Percentiles rank a stretch among this genome's conserved stretches.
phyloP scores from a whole-genome alignment of 225 moss, liverwort and hornwort genomes.

The Antitrichia curtipendula region DNA sequence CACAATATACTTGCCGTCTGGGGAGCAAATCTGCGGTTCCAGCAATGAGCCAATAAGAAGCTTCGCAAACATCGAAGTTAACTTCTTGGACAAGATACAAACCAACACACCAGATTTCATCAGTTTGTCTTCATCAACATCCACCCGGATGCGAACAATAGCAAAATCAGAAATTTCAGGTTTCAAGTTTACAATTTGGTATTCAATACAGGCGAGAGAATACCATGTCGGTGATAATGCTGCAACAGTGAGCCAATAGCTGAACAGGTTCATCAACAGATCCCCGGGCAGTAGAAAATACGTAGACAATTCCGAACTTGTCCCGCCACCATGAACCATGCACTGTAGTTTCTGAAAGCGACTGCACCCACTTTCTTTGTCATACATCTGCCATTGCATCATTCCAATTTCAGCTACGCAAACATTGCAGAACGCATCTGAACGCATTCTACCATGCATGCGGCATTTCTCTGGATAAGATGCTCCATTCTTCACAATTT shows the following conservation, averaged over 20 bases:
- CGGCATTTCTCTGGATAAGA: not conserved
- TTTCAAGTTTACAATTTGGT: not conserved
- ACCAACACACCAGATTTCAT: not conserved
- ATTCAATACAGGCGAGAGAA: not conserved
- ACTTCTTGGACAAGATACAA: not conserved
- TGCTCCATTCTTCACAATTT: not conserved
- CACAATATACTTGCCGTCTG: slow-evolving; percentile 65
- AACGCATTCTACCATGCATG: not conserved
- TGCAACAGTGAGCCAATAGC: slow-evolving; percentile 92
- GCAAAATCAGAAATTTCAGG: not conserved
- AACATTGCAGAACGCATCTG: not conserved
- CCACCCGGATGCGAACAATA: not conserved
- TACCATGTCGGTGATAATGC: slow-evolving; percentile 90
- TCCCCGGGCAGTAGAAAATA: slow-evolving; percentile 33
- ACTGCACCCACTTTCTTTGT: slow-evolving; percentile 80
- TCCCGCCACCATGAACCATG: slow-evolving; percentile 71
- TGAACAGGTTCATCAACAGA: slow-evolving; percentile 43
- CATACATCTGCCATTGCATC: slow-evolving; percentile 42
- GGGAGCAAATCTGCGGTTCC: slow-evolving; percentile 46
- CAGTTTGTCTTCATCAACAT: not conserved
- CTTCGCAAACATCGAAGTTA: not conserved
- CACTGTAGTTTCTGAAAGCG: slow-evolving; percentile 65
- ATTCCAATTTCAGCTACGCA: not conserved
- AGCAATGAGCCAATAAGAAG: not conserved
- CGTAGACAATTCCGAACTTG: slow-evolving; percentile 84